A percentile compares a stretch with the other conserved stretches of the same genome.
phyloP scores from a whole-genome alignment of 257 asterid genomes.

The Fraxinus cuspidata region DNA sequence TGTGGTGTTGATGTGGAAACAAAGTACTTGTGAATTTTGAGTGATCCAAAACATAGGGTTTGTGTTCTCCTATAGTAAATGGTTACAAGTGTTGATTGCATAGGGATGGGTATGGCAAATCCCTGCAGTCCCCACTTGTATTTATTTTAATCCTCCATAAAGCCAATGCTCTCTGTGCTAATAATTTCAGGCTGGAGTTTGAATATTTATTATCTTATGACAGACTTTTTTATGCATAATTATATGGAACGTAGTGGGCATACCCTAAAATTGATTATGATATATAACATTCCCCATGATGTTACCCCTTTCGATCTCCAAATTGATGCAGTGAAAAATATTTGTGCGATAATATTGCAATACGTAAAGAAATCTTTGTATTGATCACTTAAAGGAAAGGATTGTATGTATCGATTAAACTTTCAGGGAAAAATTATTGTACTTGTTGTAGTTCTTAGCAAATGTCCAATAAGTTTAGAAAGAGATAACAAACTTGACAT shows the following conservation, averaged over 20 bases:
- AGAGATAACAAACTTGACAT: no score
- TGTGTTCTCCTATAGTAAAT: neutral
- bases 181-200: neutral
- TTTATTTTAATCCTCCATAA: neutral
- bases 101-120: neutral
- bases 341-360: no score
- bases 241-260: neutral
- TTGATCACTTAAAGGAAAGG: no score
- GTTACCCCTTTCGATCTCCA: neutral
- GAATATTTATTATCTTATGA: neutral
- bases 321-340: no score
- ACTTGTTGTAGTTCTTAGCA: no score
- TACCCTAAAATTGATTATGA: neutral
- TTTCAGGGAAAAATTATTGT: no score
- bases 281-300: neutral
- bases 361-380: no score
- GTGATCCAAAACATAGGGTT: constrained; percentile 2
- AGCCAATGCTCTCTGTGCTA: neutral
- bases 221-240: neutral
- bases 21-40: neutral
- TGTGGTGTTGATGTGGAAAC: neutral
- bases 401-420: no score
- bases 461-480: no score
- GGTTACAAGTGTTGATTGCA: neutral
- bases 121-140: neutral